Evolutionary conservation across 1,139 yeast genomes (phyloP), one percentile per base, ranked within the genome.

Genomic region (Suhomyces bokatorum): DNA sequence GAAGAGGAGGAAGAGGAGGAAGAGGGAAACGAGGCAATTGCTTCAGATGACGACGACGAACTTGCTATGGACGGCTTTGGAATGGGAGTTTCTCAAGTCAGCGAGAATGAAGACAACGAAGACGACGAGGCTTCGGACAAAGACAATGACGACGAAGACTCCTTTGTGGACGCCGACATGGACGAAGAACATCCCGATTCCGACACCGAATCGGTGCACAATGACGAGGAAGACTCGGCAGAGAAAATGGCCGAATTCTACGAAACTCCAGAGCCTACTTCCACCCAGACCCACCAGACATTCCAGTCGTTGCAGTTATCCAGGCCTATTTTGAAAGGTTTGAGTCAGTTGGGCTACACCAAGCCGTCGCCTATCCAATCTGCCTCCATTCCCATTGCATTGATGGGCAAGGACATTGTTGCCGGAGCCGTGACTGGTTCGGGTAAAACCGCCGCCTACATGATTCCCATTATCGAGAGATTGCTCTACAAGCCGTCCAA

Each of bases 381-480:
- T 46, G 89, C 97, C 2, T 82, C 96, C 12, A 90, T 93, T 52
- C 99, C 99, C 9, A 83, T 91, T 45, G 97, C 97, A 0, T 75
- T 93, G 36, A 67, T 87, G 53, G 99, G 99, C 56, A 91, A 88
- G 60, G 97, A 89, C 64, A 81, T 93, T 43, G 97, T 93, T 55
- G 99, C 99, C n/a, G 98, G 98, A 72, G 99, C 99, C 31, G 96
- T 88, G 24, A 93, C 99, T 3, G 99, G 99, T 71, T 90, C 98
- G 30, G 99, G 99, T 80, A 93, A 93, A 64, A 95, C 99, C 15
- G 99, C 98, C 6, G 99, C 99, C 2, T 93, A 89, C 61, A 83
- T 93, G 85, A 87, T 93, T 46, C 99, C 99, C 14, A 88, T 93
- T 33, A 81, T 95, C 49, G 99, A 95, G 69, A 83, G 99, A 72